Evolutionary conservation across 2,329 filamentous ascomycete genomes (phyloP).

Genomic region (Claviceps arundinis): DNA sequence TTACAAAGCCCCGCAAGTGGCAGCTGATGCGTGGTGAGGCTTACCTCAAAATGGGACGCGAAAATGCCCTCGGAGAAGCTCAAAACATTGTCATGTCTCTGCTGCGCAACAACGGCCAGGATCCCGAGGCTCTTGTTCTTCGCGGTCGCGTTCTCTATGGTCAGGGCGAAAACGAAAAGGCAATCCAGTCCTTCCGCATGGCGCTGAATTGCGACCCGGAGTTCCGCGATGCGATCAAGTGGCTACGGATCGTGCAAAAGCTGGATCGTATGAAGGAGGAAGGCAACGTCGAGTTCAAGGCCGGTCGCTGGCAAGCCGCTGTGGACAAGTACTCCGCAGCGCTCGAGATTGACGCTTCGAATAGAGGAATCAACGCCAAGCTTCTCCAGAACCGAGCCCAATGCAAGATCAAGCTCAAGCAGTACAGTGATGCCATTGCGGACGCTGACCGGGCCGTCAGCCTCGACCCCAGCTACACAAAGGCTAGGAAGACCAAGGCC

Average conservation of each 20-base stretch:
- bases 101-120: constrained; percentile 73
- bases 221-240: constrained; percentile 77
- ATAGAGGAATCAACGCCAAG: constrained; percentile 90
- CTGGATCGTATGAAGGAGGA: constrained; percentile 88
- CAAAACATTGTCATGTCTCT: constrained; percentile 85
- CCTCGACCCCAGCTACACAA: constrained; percentile 73
- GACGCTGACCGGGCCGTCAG: constrained; percentile 78
- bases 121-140: constrained; percentile 86
- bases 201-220: constrained; percentile 86
- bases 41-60: constrained; percentile 81
- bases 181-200: constrained; percentile 81
- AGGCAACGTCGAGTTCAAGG: constrained; percentile 83
- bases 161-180: constrained; percentile 91
- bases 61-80: constrained; percentile 79
- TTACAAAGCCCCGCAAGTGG: constrained; percentile 81
- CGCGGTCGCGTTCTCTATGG: constrained; percentile 78
- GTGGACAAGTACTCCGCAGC: constrained; percentile 76
- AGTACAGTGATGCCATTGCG: constrained; percentile 65
- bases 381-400: constrained; percentile 86
- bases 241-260: constrained; percentile 79
- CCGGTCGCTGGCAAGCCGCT: constrained; percentile 63
- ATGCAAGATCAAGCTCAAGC: constrained; percentile 71
- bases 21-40: constrained; percentile 84
- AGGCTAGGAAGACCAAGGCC: constrained; percentile 87
- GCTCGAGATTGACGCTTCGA: constrained; percentile 70